Evolutionary conservation across 2,329 filamentous ascomycete species (phyloP).

Genomic region (Aspergillus alliaceus): DNA sequence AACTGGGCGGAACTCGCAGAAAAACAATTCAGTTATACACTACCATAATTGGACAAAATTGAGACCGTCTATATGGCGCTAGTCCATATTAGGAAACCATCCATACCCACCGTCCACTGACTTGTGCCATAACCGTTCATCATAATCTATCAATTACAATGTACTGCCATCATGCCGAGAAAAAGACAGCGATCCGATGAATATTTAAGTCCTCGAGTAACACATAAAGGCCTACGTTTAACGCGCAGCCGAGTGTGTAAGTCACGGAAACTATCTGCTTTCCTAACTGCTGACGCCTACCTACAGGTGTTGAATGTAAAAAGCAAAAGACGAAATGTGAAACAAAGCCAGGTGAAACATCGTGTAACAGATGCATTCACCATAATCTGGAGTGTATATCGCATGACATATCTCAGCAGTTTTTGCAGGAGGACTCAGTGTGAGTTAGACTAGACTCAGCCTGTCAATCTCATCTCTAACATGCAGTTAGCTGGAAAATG

Average conservation of each 20-base stretch:
- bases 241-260: neutral
- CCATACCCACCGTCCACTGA: neutral
- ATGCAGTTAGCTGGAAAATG: conserved; percentile 8
- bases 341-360: conserved; percentile 18
- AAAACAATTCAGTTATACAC: neutral
- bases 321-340: conserved; percentile 11
- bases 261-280: neutral
- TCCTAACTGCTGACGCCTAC: neutral
- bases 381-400: conserved; percentile 8
- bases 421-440: conserved; percentile 10
- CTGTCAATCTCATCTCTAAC: neutral
- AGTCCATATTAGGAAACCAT: too few species aligned
- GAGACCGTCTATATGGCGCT: too few species aligned
- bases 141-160: neutral
- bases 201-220: neutral
- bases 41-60: too few species aligned
- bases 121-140: neutral
- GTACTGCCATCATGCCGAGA: neutral
- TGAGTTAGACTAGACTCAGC: neutral
- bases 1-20: neutral
- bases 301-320: conserved; percentile 11
- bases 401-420: conserved; percentile 11
- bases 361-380: conserved; percentile 3
- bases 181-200: neutral
- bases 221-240: neutral